Evolutionary conservation across 495 filamentous ascomycete genomes (phyloP), one percentile per base, ranked within the genome.

Genomic region (Pyrenula aspistea): DNA sequence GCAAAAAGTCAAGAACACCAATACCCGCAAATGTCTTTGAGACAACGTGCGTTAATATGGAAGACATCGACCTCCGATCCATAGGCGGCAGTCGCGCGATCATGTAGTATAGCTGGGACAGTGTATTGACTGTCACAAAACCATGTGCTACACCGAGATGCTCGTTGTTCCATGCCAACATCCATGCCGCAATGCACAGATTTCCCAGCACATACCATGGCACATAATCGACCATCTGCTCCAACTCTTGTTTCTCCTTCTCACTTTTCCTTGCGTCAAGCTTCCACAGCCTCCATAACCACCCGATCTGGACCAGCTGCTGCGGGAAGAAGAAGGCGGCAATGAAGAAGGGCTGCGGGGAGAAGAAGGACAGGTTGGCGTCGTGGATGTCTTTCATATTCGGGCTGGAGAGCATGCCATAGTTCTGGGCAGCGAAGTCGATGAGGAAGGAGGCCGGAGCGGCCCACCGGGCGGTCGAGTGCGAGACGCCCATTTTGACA

Each of bases 121-220:
- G 52, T 53, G 71, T 75, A 61, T 79, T 80, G 58, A 78, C 65
- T 22, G 72, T 57, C 47, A 78, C 75, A 61, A 79, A 78, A 48
- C 74, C 58, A 57, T 80, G 75, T 22, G 71, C 65, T 11, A 71
- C 68, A 19, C 71, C 66, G 24, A 78, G 68, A 25, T 67, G 58
- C 21, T 67, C 63, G 12, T 63, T 31, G 56, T 79, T 78, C 77
- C 77, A 80, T 66, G 78, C 79, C 58, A 80, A 68, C 77, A 78
- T 77, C 77, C 77, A 79, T n/a, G 74, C 71, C 69, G 70, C 76
- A 53, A 79, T 80, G 60, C 75, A 76, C 8, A 77, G 25, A 62
- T 80, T 79, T 1, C 77, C 77, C 8, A 79, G 54, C 8, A 63
- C 56, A 61, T 77, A 80, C 51, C 65, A 73, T 0, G 74, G 76